Conservation (phyloP, 164 flowering plant genomes). For the Cinnamomum micranthum region DNA sequence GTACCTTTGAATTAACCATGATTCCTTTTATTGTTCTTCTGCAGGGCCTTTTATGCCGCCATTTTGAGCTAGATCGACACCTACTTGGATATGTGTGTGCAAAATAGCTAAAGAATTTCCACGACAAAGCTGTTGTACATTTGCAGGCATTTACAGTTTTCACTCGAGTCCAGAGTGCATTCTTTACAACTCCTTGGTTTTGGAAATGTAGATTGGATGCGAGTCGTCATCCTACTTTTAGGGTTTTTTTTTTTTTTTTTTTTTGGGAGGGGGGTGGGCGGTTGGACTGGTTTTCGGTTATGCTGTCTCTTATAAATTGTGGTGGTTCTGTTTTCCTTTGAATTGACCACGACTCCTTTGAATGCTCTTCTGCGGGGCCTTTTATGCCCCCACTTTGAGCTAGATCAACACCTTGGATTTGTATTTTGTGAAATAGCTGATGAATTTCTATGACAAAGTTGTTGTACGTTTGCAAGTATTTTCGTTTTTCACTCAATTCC, state of each 20-base stretch:
- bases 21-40: conserved; percentile 7
- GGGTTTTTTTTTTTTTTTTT: neutral
- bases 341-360: neutral
- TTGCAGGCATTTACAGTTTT: neutral
- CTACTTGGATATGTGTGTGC: conserved; percentile 64
- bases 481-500: too few relatives aligned
- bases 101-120: conserved; percentile 31
- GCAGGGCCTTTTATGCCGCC: conserved; percentile 64
- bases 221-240: neutral
- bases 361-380: conserved; percentile 45
- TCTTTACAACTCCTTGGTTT: neutral
- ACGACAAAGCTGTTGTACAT: neutral
- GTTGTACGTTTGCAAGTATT: neutral
- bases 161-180: neutral
- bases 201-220: neutral
- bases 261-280: neutral
- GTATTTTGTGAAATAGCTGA: conserved; percentile 47
- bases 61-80: conserved; percentile 81
- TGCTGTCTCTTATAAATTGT: neutral
- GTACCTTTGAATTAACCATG: neutral
- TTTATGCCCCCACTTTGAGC: conserved; percentile 72
- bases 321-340: neutral
- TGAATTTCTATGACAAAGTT: neutral
- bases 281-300: neutral
- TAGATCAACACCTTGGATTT: conserved; percentile 70